Evolutionary conservation across 1,284 basidiomycete species (phyloP).

Genomic region (Farysia itapuensis): DNA sequence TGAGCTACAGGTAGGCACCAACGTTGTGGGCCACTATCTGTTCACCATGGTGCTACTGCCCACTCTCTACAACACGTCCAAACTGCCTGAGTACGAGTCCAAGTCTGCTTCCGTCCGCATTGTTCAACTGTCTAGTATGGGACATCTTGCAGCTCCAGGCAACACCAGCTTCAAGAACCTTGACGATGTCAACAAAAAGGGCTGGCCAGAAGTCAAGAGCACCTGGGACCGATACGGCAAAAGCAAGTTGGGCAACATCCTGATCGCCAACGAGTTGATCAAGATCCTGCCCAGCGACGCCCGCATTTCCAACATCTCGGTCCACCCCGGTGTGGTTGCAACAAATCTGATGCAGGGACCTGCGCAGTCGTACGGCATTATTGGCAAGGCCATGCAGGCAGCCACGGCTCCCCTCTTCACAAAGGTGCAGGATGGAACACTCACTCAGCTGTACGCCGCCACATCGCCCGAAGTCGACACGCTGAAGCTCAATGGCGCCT

Average conservation of each 20-base stretch:
- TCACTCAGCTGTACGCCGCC: slow-evolving; percentile 56
- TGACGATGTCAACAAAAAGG: slow-evolving; percentile 34
- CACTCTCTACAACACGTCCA: slow-evolving; percentile 31
- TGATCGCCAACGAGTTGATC: slow-evolving; percentile 38
- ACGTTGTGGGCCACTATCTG: slow-evolving; percentile 48
- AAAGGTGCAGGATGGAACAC: slow-evolving; percentile 46
- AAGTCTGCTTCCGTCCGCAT: slow-evolving; percentile 32
- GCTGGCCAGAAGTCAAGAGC: slow-evolving; percentile 32
- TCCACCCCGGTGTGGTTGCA: slow-evolving; percentile 36
- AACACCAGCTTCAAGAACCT: slow-evolving; percentile 33
- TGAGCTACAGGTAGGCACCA: slow-evolving; percentile 52
- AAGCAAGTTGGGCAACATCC: slow-evolving; percentile 41
- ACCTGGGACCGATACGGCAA: slow-evolving; percentile 40
- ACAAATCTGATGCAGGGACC: slow-evolving; percentile 18
- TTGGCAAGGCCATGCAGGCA: slow-evolving; percentile 3
- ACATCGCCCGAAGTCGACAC: slow-evolving; percentile 52
- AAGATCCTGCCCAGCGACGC: slow-evolving; percentile 19
- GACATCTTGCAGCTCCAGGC: slow-evolving; percentile 8
- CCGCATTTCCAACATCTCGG: slow-evolving; percentile 22
- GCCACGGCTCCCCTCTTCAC: slow-evolving; percentile 28
- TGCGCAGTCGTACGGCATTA: slow-evolving; percentile 28
- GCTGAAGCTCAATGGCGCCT: slow-evolving; percentile 40
- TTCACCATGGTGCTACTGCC: slow-evolving; percentile 42
- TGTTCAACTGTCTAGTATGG: slow-evolving; percentile 39
- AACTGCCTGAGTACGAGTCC: slow-evolving; percentile 36